A percentile compares a stretch with the other conserved stretches of the same genome.
phyloP scores from a whole-genome alignment of 2,329 filamentous ascomycete species.

The Aplosporella prunicola region DNA sequence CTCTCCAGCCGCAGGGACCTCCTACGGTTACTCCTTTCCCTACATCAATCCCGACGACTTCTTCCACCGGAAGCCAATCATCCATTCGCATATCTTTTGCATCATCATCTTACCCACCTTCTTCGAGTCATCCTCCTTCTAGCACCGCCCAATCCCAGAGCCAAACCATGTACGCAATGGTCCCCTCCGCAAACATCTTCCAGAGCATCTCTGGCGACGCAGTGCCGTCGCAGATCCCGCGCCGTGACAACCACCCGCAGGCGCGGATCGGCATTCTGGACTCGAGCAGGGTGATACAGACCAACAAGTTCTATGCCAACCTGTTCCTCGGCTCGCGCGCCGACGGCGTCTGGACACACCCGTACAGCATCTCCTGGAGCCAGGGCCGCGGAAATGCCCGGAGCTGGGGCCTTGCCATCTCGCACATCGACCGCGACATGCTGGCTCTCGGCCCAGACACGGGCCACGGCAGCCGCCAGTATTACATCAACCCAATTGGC shows the following conservation, averaged over 20 bases:
- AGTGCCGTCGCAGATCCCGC: not conserved
- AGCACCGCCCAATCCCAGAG: too few species aligned
- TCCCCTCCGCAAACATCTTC: not conserved
- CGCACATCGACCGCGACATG: slow-evolving; percentile 62
- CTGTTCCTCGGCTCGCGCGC: slow-evolving; percentile 68
- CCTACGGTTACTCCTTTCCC: too few species aligned
- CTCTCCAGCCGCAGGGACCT: too few species aligned
- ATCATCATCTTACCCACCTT: too few species aligned
- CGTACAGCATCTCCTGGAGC: slow-evolving; percentile 37
- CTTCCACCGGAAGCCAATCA: too few species aligned
- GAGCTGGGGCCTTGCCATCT: slow-evolving; percentile 70
- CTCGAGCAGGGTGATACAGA: too few species aligned
- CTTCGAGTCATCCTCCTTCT: too few species aligned
- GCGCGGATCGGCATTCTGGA: not conserved
- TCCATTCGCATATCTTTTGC: too few species aligned
- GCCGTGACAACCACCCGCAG: not conserved
- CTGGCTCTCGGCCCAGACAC: slow-evolving; percentile 51
- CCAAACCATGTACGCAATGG: too few species aligned
- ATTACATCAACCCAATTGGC: slow-evolving; percentile 74
- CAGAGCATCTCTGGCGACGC: not conserved
- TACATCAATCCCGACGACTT: too few species aligned
- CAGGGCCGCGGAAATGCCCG: slow-evolving; percentile 41
- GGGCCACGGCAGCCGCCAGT: slow-evolving; percentile 41
- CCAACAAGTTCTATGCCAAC: slow-evolving; percentile 67
- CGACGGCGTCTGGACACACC: slow-evolving; percentile 63